Evolutionary conservation across 225 moss, liverwort and hornwort species (phyloP).

Genomic region (Takakia lepidozioides): DNA sequence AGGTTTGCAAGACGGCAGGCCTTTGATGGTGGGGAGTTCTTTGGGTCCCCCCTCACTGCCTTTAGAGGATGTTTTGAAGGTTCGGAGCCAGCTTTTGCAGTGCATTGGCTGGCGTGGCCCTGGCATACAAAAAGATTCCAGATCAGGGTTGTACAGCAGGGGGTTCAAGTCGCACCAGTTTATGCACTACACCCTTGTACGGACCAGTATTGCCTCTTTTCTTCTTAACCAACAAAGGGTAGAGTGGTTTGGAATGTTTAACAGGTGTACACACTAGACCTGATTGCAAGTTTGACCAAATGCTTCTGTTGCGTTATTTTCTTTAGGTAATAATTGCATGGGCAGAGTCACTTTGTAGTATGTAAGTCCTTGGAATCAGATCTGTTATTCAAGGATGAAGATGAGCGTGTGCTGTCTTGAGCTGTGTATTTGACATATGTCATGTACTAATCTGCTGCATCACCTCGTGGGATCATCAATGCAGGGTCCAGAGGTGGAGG

Average conservation of each 20-base stretch:
- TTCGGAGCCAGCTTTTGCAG: slow-evolving; percentile 79
- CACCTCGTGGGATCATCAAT: not conserved
- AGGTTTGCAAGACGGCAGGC: slow-evolving; percentile 32
- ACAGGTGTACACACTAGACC: too few species aligned
- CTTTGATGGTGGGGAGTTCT: slow-evolving; percentile 25
- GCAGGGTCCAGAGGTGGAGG: slow-evolving; percentile 51
- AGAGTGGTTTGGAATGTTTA: slow-evolving; percentile 10
- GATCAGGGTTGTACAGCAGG: slow-evolving; percentile 40
- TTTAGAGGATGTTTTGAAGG: slow-evolving; percentile 81
- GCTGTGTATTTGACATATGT: too few species aligned
- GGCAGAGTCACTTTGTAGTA: too few species aligned
- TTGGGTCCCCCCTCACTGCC: slow-evolving; percentile 62
- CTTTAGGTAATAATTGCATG: too few species aligned
- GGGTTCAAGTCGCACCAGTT: slow-evolving; percentile 46
- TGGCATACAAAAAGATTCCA: slow-evolving; percentile 49
- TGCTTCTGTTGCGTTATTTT: too few species aligned
- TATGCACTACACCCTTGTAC: slow-evolving; percentile 45
- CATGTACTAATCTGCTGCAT: slow-evolving; percentile 44
- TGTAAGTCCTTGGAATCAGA: too few species aligned
- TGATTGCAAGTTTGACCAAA: too few species aligned
- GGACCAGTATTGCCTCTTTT: too few species aligned
- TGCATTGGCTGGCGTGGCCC: slow-evolving; percentile 66
- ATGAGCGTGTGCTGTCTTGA: too few species aligned
- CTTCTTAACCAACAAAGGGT: too few species aligned
- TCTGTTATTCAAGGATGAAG: too few species aligned